Evolutionary conservation across 106 monocot species (phyloP).

Genomic region (Triglochin maritima): DNA sequence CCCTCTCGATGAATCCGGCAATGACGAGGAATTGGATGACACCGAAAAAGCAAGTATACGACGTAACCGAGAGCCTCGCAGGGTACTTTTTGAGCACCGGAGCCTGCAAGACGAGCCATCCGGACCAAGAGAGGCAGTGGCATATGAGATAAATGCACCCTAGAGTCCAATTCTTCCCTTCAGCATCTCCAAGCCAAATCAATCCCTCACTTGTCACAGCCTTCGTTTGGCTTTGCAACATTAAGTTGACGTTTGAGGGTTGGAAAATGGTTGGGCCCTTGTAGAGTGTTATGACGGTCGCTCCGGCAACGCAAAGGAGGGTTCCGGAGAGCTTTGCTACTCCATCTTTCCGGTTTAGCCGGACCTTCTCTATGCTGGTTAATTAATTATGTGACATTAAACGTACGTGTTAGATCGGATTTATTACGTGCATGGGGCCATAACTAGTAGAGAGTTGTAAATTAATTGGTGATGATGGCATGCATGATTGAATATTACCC

Average conservation of each 20-base stretch:
- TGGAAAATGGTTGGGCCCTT: slow-evolving; percentile 71
- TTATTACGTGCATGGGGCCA: not conserved
- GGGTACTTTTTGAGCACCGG: slow-evolving; percentile 94
- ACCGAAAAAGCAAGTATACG: slow-evolving; percentile 97
- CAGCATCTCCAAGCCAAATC: slow-evolving; percentile 15
- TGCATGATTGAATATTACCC: slow-evolving; percentile 20
- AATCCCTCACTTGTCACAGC: not conserved
- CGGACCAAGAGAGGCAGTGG: slow-evolving; percentile 95
- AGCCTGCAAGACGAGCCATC: slow-evolving; percentile 88
- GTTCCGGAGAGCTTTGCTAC: slow-evolving; percentile 70
- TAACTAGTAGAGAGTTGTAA: no score
- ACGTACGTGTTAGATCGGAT: not conserved
- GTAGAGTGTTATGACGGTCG: slow-evolving; percentile 83
- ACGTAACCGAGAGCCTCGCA: slow-evolving; percentile 86
- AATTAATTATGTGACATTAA: not conserved
- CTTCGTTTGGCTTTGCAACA: not conserved
- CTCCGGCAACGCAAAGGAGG: slow-evolving; percentile 68
- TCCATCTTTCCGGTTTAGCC: slow-evolving; percentile 61
- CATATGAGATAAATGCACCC: slow-evolving; percentile 81
- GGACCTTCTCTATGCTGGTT: slow-evolving; percentile 72
- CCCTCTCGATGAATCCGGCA: slow-evolving; percentile 81
- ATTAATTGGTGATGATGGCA: no score
- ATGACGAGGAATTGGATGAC: slow-evolving; percentile 84
- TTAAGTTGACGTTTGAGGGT: slow-evolving; percentile 11
- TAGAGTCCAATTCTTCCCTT: slow-evolving; percentile 72